These are phyloP conservation scores for Cytauxzoon felis DNA, from an alignment of 169 alveolate genomes.

Conservation along the genomic window DNA sequence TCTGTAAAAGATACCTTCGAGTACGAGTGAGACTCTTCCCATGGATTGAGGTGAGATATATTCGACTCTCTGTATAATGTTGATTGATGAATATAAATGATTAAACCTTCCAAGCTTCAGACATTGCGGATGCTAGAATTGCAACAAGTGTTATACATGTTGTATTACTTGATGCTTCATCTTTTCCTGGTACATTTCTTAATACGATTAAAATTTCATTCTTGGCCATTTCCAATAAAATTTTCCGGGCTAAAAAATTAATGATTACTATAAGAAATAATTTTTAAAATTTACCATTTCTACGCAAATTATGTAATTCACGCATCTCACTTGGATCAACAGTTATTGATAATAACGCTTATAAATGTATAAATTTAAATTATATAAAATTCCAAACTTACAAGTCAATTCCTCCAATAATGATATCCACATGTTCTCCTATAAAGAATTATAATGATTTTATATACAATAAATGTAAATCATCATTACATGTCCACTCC, in stretches of 20 bases:
- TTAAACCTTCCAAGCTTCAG: slow-evolving; percentile 80
- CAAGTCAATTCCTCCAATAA: slow-evolving; percentile 77
- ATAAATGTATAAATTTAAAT: slow-evolving; percentile 6
- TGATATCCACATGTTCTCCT: slow-evolving; percentile 84
- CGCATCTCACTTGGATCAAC: slow-evolving; percentile 36
- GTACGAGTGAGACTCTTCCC: slow-evolving; percentile 78
- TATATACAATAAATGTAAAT: too few species aligned
- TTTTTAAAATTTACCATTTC: slow-evolving; percentile 32
- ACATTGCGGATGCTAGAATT: slow-evolving; percentile 80
- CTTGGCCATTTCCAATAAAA: slow-evolving; percentile 72
- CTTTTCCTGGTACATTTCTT: slow-evolving; percentile 82
- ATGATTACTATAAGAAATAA: not conserved
- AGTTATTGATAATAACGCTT: slow-evolving; percentile 38
- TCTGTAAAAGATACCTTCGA: slow-evolving; percentile 65
- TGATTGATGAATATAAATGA: not conserved
- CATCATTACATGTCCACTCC: too few species aligned
- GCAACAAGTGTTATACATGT: slow-evolving; percentile 80
- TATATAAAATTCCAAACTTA: slow-evolving; percentile 31
- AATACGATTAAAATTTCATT: slow-evolving; percentile 74
- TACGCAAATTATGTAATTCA: slow-evolving; percentile 46
- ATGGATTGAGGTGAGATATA: slow-evolving; percentile 72
- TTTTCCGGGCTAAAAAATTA: slow-evolving; percentile 63
- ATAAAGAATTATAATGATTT: not conserved
- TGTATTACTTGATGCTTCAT: slow-evolving; percentile 79
- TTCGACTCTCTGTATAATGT: slow-evolving; percentile 67